phyloP scores from a whole-genome alignment of 345 rosid genomes.

The Populus deltoides region DNA sequence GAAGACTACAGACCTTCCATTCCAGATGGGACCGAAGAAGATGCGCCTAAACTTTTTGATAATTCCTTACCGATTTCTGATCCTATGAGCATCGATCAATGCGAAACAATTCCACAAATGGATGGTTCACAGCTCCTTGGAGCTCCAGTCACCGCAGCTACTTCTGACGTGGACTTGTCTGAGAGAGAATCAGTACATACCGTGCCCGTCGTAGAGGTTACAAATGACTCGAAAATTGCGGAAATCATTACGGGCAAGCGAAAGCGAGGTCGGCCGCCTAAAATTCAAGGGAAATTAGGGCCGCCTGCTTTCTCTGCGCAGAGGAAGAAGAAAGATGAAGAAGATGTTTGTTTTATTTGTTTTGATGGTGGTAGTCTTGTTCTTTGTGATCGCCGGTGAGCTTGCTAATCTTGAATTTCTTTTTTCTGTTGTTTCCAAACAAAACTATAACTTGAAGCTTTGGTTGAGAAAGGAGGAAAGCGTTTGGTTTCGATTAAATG shows the following conservation, averaged over 20 bases:
- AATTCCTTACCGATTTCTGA: constrained; percentile 10
- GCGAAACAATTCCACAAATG: constrained; percentile 36
- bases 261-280: constrained; percentile 81
- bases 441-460: too few relatives aligned
- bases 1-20: too few relatives aligned
- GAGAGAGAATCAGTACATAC: constrained; percentile 3
- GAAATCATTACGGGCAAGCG: constrained; percentile 43
- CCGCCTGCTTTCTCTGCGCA: constrained; percentile 13
- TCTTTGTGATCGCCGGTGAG: constrained; percentile 96
- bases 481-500: neutral
- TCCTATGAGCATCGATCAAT: constrained; percentile 55
- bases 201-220: constrained; percentile 27
- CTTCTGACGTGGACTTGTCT: neutral
- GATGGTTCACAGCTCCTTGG: constrained; percentile 42
- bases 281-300: constrained; percentile 22
- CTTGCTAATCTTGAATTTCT: neutral
- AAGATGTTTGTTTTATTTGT: constrained; percentile 97
- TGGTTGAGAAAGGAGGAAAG: too few relatives aligned
- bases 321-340: constrained; percentile 60
- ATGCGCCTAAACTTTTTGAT: too few relatives aligned
- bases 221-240: constrained; percentile 15
- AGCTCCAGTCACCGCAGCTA: constrained; percentile 21
- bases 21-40: too few relatives aligned
- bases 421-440: too few relatives aligned
- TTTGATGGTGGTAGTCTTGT: constrained; percentile 97